Evolutionary conservation across 208 protist genomes (phyloP).

Genomic region (Plasmodiophora brassicae): DNA sequence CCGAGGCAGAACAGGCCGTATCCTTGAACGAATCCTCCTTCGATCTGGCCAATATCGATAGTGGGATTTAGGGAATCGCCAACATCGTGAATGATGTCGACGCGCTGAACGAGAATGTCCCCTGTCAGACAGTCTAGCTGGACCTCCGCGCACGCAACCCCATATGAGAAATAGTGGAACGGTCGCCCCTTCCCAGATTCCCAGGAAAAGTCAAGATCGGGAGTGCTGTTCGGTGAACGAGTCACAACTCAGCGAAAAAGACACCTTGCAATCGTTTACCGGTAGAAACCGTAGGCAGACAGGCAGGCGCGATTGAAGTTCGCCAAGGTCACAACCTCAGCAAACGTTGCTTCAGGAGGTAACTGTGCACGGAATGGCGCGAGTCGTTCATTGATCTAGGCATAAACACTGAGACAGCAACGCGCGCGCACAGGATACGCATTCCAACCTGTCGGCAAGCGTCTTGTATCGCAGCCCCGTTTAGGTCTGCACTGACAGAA

Average conservation of each 20-base stretch:
- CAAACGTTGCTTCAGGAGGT: not conserved
- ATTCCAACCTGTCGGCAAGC: constrained; percentile 57
- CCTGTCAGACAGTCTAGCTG: constrained; percentile 60
- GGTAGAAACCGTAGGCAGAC: constrained; percentile 64
- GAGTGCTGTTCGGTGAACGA: too few species aligned
- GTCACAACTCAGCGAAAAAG: not conserved
- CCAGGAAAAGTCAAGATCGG: constrained; percentile 50
- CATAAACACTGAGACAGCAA: not conserved
- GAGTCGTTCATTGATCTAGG: constrained; percentile 51
- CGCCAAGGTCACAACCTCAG: constrained; percentile 49
- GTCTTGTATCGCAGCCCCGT: constrained; percentile 70
- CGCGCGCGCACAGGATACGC: not conserved
- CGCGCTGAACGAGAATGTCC: constrained; percentile 44
- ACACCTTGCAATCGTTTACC: constrained; percentile 25
- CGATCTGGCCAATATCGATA: constrained; percentile 62
- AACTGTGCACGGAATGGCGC: constrained; percentile 35
- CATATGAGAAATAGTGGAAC: constrained; percentile 68
- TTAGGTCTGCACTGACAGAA: constrained; percentile 66
- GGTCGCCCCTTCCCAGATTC: constrained; percentile 48
- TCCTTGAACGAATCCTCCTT: constrained; percentile 41
- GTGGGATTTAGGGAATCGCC: constrained; percentile 57
- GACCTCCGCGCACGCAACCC: constrained; percentile 55
- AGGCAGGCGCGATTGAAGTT: constrained; percentile 59
- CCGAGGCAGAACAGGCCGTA: constrained; percentile 32
- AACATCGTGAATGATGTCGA: constrained; percentile 59